Evolutionary conservation across 2,329 filamentous ascomycete genomes (phyloP).

Genomic region (Fusarium sp.): DNA sequence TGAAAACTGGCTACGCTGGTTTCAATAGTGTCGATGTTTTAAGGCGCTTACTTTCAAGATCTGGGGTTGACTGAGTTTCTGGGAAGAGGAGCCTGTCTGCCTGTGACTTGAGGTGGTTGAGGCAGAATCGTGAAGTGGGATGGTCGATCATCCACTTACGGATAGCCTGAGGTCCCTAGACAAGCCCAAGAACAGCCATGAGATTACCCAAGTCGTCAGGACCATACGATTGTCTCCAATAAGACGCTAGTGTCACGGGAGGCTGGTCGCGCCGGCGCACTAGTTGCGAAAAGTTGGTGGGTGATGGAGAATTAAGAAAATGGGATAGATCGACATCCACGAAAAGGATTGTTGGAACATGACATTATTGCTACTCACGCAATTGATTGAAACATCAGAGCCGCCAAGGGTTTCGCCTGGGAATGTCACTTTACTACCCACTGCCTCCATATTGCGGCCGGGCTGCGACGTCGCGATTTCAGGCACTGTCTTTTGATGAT

Average conservation of each 20-base stretch:
- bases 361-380: constrained; percentile 19
- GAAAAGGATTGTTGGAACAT: constrained; percentile 19
- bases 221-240: constrained; percentile 33
- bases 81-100: not conserved
- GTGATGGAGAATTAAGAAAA: constrained; percentile 29
- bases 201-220: constrained; percentile 34
- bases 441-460: not conserved
- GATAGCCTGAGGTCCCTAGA: constrained; percentile 22
- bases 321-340: constrained; percentile 39
- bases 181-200: constrained; percentile 24
- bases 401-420: constrained; percentile 1
- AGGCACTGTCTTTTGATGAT: not conserved
- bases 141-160: constrained; percentile 25
- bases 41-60: not conserved
- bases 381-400: constrained; percentile 3
- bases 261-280: constrained; percentile 40
- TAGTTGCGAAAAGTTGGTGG: constrained; percentile 28
- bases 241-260: constrained; percentile 43
- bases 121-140: constrained; percentile 32
- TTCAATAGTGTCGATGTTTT: not conserved
- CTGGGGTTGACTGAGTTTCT: constrained; percentile 4
- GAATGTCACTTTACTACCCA: constrained; percentile 14
- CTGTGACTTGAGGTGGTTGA: constrained; percentile 18
- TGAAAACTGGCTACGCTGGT: not conserved
- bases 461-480: constrained; percentile 5